Evolutionary conservation across 108 stramenopile species (phyloP).

Genomic region (Chaetoceros muelleri): DNA sequence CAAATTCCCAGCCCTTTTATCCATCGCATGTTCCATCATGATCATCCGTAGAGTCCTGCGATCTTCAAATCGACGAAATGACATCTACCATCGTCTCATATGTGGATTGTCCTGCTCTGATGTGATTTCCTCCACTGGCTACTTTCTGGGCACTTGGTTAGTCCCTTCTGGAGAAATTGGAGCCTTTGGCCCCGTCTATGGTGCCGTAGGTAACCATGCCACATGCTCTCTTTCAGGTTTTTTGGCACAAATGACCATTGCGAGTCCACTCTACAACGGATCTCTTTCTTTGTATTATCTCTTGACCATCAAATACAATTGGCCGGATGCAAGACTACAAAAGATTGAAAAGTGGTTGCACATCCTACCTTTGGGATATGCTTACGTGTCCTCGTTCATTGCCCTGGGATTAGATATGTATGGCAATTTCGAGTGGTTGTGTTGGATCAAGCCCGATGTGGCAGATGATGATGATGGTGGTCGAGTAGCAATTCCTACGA

Average conservation of each 20-base stretch:
- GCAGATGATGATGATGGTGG: neutral
- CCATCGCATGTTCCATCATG: neutral
- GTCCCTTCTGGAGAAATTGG: neutral
- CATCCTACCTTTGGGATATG: neutral
- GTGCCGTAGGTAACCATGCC: slow-evolving; percentile 15
- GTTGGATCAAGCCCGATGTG: neutral
- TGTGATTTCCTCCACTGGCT: neutral
- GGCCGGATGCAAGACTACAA: neutral
- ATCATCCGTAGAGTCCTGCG: neutral
- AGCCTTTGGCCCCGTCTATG: neutral
- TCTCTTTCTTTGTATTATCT: slow-evolving; percentile 17
- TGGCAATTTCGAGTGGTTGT: neutral
- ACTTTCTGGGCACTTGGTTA: neutral
- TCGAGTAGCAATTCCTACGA: no score
- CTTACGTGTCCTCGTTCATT: neutral
- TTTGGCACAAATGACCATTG: slow-evolving; percentile 12
- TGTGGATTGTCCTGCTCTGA: neutral
- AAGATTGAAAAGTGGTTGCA: neutral
- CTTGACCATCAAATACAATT: slow-evolving; percentile 7
- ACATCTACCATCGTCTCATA: neutral
- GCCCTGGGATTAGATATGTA: neutral
- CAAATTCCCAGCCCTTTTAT: neutral
- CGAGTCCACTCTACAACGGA: slow-evolving; percentile 17
- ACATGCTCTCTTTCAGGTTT: slow-evolving; percentile 17
- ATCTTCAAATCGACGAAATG: neutral